A percentile compares a stretch with the other conserved stretches of the same genome.
These are phyloP conservation scores for Camellia japonica DNA, from an alignment of 148 eudicot species.

Conservation along the genomic window DNA sequence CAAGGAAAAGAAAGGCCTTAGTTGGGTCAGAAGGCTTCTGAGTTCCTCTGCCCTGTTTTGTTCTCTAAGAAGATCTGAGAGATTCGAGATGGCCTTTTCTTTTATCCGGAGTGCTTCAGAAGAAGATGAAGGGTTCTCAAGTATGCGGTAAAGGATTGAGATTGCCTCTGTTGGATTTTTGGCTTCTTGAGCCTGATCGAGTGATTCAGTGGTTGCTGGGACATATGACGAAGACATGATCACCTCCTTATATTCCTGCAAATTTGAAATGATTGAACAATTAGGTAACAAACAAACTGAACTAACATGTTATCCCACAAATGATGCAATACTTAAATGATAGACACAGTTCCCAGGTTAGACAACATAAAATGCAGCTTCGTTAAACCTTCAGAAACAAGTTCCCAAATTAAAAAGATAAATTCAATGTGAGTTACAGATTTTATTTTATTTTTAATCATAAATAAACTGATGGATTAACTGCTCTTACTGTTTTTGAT, in stretches of 20 bases:
- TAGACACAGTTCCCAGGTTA: neutral
- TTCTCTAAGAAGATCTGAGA: slow-evolving; percentile 34
- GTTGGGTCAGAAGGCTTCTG: slow-evolving; percentile 29
- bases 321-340: slow-evolving; percentile 3
- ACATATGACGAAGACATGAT: slow-evolving; percentile 38
- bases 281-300: neutral
- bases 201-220: slow-evolving; percentile 38
- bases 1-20: slow-evolving; percentile 40
- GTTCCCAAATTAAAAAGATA: neutral
- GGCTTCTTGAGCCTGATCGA: slow-evolving; percentile 37
- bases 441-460: neutral
- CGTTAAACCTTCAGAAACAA: neutral
- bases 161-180: slow-evolving; percentile 28
- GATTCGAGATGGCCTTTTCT: slow-evolving; percentile 34
- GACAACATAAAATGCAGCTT: neutral
- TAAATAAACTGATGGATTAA: neutral
- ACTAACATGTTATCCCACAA: neutral
- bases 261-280: slow-evolving; percentile 4
- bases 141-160: slow-evolving; percentile 31
- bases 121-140: slow-evolving; percentile 35
- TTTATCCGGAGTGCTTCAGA: slow-evolving; percentile 35
- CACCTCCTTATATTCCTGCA: slow-evolving; percentile 8
- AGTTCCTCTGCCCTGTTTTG: slow-evolving; percentile 36
- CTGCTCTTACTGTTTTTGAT: neutral
- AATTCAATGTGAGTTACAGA: neutral